Conservation (phyloP, 495 filamentous ascomycete species). For the Haplographium delicatum region DNA sequence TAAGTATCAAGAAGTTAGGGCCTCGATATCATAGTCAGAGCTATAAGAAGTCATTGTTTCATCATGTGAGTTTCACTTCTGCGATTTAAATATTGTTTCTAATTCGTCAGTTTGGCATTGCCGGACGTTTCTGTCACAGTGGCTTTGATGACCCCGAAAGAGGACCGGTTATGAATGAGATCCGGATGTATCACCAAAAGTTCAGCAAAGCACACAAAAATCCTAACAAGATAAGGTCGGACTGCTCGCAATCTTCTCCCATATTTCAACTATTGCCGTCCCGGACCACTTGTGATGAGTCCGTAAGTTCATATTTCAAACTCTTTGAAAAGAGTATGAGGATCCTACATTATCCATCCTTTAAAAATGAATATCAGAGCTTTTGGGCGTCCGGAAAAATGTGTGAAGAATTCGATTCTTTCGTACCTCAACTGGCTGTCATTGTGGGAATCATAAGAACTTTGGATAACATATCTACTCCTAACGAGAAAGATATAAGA, state of each 20-base stretch:
- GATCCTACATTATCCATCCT: slow-evolving; percentile 7
- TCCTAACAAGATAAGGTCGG: neutral
- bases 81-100: neutral
- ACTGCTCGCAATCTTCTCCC: neutral
- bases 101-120: neutral
- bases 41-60: slow-evolving; percentile 1
- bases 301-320: neutral
- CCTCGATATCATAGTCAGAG: slow-evolving; percentile 7
- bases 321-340: slow-evolving; percentile 2
- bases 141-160: slow-evolving; percentile 6
- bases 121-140: neutral
- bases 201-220: slow-evolving; percentile 3
- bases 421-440: neutral
- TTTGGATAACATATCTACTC: neutral
- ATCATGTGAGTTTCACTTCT: slow-evolving; percentile 6
- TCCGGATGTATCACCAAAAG: neutral
- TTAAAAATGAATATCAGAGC: slow-evolving; percentile 1
- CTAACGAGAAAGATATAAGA: neutral
- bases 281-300: neutral
- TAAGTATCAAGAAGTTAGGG: slow-evolving; percentile 4
- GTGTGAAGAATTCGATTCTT: neutral
- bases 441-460: slow-evolving; percentile 4
- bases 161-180: neutral
- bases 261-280: slow-evolving; percentile 2
- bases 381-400: slow-evolving; percentile 1